A percentile compares a stretch with the other conserved stretches of the same genome.
Evolutionary conservation across 163 green algal genomes (phyloP).

Genomic region (Chlorella variabilis): DNA sequence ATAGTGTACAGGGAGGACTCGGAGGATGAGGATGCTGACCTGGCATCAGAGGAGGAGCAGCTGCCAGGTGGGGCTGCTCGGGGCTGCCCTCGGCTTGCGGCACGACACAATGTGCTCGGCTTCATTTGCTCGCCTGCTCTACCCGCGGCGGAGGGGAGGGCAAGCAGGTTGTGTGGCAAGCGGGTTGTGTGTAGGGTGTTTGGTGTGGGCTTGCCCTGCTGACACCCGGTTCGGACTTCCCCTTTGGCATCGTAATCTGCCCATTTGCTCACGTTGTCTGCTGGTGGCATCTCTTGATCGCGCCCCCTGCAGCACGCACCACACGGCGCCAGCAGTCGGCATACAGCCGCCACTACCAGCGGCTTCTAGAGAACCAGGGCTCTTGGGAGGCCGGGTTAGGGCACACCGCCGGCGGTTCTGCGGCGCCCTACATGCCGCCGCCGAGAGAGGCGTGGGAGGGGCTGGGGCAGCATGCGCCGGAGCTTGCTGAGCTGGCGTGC

Average conservation of each 20-base stretch:
- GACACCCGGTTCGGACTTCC: no score
- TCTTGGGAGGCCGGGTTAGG: conserved; percentile 25
- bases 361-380: conserved; percentile 37
- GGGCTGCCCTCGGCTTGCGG: no score
- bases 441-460: conserved; percentile 51
- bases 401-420: conserved; percentile 10
- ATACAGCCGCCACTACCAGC: conserved; percentile 24
- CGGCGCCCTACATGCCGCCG: background rate
- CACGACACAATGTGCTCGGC: no score
- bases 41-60: background rate
- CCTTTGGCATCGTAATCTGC: no score
- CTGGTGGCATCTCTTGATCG: background rate
- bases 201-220: background rate
- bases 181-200: background rate
- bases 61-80: background rate
- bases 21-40: conserved; percentile 12
- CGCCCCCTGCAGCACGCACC: background rate
- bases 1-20: background rate
- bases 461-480: conserved; percentile 41
- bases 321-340: conserved; percentile 38
- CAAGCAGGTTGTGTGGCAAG: background rate
- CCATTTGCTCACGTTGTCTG: no score
- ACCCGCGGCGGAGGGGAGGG: no score
- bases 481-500: conserved; percentile 49
- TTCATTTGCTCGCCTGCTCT: background rate